Evolutionary conservation across 2,329 filamentous ascomycete species (phyloP).

Genomic region (Fusarium domesticum): DNA sequence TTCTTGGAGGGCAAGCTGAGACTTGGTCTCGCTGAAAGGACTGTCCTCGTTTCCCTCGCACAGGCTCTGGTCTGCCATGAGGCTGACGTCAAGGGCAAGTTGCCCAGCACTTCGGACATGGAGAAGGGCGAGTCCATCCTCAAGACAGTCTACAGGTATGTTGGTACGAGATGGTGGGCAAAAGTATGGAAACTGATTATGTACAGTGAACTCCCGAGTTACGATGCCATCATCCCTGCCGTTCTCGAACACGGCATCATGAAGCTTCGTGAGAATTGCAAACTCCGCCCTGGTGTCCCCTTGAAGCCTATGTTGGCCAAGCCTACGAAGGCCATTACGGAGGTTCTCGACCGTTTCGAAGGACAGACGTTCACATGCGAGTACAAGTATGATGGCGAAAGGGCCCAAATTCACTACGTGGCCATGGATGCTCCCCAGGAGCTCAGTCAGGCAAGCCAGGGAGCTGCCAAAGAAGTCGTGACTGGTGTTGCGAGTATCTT

Average conservation of each 20-base stretch:
- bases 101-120: conserved; percentile 71
- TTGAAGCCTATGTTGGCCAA: conserved; percentile 99
- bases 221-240: conserved; percentile 89
- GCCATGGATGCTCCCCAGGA: conserved; percentile 72
- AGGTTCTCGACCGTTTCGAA: conserved; percentile 95
- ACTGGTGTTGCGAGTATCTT: conserved; percentile 88
- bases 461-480: conserved; percentile 62
- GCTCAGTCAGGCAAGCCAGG: conserved; percentile 58
- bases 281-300: conserved; percentile 87
- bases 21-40: conserved; percentile 87
- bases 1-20: conserved; percentile 93
- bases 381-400: conserved; percentile 97
- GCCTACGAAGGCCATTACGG: conserved; percentile 95
- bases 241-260: conserved; percentile 84
- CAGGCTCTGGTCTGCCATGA: conserved; percentile 88
- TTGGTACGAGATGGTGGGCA: conserved; percentile 1
- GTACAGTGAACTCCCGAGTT: conserved; percentile 84
- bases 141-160: conserved; percentile 84
- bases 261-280: conserved; percentile 79
- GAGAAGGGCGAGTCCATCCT: conserved; percentile 80
- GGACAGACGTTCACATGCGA: conserved; percentile 95
- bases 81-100: conserved; percentile 64
- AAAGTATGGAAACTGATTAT: conserved; percentile 32
- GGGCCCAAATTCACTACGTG: conserved; percentile 98
- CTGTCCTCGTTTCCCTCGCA: conserved; percentile 82